These are phyloP conservation scores for Zea mays DNA, from an alignment of 176 grass and related monocot species.

Conservation along the genomic window DNA sequence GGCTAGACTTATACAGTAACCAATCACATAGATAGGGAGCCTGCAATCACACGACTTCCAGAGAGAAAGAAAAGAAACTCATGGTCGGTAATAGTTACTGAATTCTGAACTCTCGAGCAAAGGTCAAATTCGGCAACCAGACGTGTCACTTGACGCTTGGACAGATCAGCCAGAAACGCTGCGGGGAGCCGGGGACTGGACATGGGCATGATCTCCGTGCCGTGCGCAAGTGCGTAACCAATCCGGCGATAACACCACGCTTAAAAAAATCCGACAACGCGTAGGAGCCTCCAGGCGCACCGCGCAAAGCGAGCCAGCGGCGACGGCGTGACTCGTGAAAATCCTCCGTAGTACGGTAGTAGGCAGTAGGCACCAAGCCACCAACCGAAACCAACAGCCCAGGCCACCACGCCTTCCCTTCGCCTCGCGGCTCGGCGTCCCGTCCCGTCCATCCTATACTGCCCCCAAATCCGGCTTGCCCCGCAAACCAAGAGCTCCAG, in stretches of 20 bases:
- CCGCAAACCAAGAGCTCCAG: conserved; percentile 23
- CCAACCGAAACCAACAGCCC: background rate
- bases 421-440: background rate
- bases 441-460: background rate
- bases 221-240: background rate
- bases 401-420: background rate
- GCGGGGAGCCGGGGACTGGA: no score
- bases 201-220: background rate
- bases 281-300: background rate
- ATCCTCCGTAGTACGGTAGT: background rate
- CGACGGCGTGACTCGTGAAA: background rate
- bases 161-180: background rate
- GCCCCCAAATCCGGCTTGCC: conserved; percentile 24
- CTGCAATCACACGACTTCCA: background rate
- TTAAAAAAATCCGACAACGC: no score
- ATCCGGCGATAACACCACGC: conserved; percentile 8
- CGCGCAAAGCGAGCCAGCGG: no score
- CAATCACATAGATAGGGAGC: no score
- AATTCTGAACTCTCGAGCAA: background rate
- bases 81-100: background rate
- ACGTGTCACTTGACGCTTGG: background rate
- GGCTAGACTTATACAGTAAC: no score
- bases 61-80: background rate
- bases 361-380: no score
- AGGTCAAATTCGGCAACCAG: background rate